phyloP scores from a whole-genome alignment of 345 rosid genomes.

The Gossypium rotundifolium region DNA sequence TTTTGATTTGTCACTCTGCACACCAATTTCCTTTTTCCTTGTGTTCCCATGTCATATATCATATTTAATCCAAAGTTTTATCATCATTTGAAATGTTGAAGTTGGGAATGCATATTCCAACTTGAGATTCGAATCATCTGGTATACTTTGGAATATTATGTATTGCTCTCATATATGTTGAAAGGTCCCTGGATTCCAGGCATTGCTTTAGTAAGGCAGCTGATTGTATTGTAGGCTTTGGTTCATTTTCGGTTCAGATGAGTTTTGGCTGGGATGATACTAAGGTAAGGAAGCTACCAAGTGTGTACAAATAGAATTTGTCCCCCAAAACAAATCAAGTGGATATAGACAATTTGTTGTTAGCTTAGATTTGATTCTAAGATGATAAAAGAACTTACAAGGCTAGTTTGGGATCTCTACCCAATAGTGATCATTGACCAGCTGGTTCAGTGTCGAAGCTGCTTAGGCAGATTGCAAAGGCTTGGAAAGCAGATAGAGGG shows the following conservation, averaged over 20 bases:
- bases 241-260: not conserved
- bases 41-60: not conserved
- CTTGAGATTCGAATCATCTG: not conserved
- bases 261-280: not conserved
- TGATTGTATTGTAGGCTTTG: not conserved
- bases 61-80: not conserved
- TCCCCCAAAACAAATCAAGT: not conserved
- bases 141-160: not conserved
- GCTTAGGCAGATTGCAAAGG: conserved; percentile 88
- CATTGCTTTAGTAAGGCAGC: not conserved
- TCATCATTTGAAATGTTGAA: not conserved
- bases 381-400: conserved; percentile 9
- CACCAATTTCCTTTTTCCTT: not conserved
- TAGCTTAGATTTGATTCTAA: conserved; percentile 1
- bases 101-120: not conserved
- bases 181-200: not conserved
- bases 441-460: conserved; percentile 95
- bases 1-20: not conserved
- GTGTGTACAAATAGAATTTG: not conserved
- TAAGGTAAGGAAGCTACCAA: not conserved
- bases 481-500: conserved; percentile 92
- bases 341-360: not conserved
- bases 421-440: conserved; percentile 46
- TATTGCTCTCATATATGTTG: not conserved
- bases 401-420: conserved; percentile 5